Evolutionary conservation across 306 rosid species (phyloP).

Genomic region (Herpetospermum pedunculosum): DNA sequence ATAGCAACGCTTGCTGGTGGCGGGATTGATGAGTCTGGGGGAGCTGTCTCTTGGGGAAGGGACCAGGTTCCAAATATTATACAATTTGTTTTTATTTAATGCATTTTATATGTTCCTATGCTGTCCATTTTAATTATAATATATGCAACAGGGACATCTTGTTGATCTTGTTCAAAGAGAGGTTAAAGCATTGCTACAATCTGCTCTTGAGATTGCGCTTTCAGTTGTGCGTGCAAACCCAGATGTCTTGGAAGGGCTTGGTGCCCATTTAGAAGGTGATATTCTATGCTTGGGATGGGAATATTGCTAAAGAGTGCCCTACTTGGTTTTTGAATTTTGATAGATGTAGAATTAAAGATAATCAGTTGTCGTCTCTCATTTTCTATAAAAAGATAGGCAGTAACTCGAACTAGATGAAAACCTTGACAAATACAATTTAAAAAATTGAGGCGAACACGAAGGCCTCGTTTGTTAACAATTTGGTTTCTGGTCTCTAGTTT

Average conservation of each 20-base stretch:
- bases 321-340: background rate
- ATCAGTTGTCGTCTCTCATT: background rate
- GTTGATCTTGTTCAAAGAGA: constrained; percentile 91
- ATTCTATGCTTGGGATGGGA: background rate
- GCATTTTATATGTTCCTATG: background rate
- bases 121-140: constrained; percentile 25
- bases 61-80: constrained; percentile 65
- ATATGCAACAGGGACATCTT: constrained; percentile 65
- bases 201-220: constrained; percentile 83
- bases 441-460: background rate
- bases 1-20: constrained; percentile 71
- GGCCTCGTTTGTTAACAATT: no score
- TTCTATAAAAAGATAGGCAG: background rate
- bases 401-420: background rate
- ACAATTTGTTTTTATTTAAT: constrained; percentile 1
- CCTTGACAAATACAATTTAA: background rate
- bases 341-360: background rate
- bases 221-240: constrained; percentile 83
- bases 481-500: no score
- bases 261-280: constrained; percentile 84
- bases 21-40: constrained; percentile 86
- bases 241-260: constrained; percentile 84
- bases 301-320: no score
- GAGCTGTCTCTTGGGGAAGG: constrained; percentile 71
- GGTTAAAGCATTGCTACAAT: constrained; percentile 76